Percentiles rank a stretch among this genome's conserved stretches.
Conservation (phyloP, 139 green algal species). For the Chlamydomonas urium region DNA sequence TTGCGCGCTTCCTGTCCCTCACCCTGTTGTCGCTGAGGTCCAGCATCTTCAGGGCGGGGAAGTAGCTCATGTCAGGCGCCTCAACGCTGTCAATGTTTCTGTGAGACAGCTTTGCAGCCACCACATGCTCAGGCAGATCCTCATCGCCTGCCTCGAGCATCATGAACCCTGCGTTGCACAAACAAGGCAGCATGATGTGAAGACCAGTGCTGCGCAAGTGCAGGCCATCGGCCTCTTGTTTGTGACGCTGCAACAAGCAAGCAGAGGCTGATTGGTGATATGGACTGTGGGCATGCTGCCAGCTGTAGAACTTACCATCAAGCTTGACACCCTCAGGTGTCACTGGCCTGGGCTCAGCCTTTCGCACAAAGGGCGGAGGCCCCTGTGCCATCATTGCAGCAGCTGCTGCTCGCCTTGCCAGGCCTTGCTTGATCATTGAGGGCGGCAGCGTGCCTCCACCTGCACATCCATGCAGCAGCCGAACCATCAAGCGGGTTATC, state of each 20-base stretch:
- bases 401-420: slow-evolving; percentile 11
- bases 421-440: background rate
- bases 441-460: background rate
- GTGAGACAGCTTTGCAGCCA: slow-evolving; percentile 4
- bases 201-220: background rate
- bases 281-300: background rate
- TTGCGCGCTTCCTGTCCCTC: background rate
- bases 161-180: slow-evolving; percentile 28
- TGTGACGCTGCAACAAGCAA: background rate
- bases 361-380: slow-evolving; percentile 21
- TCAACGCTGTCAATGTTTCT: slow-evolving; percentile 16
- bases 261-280: background rate
- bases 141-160: slow-evolving; percentile 40
- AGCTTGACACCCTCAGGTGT: slow-evolving; percentile 19
- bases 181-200: background rate
- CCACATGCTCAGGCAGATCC: slow-evolving; percentile 37
- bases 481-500: background rate
- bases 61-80: slow-evolving; percentile 34
- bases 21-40: slow-evolving; percentile 42
- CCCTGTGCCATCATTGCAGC: slow-evolving; percentile 16
- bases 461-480: background rate
- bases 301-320: slow-evolving; percentile 2
- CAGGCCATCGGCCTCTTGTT: background rate
- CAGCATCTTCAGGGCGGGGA: slow-evolving; percentile 23
- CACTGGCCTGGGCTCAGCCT: background rate